These are phyloP conservation scores for Lasiodiplodia sp. DNA, from an alignment of 2,329 filamentous ascomycete species.

Conservation along the genomic window DNA sequence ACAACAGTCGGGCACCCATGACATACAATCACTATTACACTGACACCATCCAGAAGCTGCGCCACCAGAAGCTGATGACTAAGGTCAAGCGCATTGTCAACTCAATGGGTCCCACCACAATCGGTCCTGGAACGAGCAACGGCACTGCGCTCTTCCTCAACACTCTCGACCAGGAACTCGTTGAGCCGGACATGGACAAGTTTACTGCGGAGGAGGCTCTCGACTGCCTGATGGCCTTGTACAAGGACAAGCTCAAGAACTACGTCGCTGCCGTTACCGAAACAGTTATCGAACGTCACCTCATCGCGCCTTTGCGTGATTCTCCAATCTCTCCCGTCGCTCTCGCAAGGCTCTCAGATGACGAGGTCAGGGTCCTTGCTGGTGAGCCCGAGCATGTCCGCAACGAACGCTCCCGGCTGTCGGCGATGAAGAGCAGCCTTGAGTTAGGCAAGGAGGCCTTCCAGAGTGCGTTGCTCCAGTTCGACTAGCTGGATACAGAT, in stretches of 20 bases:
- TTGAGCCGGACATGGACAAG: slow-evolving; percentile 44
- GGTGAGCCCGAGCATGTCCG: slow-evolving; percentile 43
- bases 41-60: slow-evolving; percentile 39
- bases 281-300: slow-evolving; percentile 49
- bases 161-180: slow-evolving; percentile 8
- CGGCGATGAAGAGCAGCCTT: slow-evolving; percentile 42
- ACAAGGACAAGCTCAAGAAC: slow-evolving; percentile 48
- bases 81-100: slow-evolving; percentile 31
- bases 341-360: slow-evolving; percentile 43
- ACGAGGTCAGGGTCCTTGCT: slow-evolving; percentile 44
- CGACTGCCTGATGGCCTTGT: slow-evolving; percentile 46
- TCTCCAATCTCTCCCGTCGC: slow-evolving; percentile 42
- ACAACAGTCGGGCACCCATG: slow-evolving; percentile 58
- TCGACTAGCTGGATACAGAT: no score
- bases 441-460: slow-evolving; percentile 47
- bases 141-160: background rate
- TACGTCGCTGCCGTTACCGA: slow-evolving; percentile 46
- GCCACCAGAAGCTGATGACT: slow-evolving; percentile 40
- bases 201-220: slow-evolving; percentile 47
- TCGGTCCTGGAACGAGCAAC: background rate
- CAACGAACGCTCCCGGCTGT: slow-evolving; percentile 39
- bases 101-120: background rate
- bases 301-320: slow-evolving; percentile 41
- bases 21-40: slow-evolving; percentile 62
- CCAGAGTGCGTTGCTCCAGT: slow-evolving; percentile 34